Evolutionary conservation across 164 flowering plant species (phyloP).

Genomic region (Stephania cephalantha): DNA sequence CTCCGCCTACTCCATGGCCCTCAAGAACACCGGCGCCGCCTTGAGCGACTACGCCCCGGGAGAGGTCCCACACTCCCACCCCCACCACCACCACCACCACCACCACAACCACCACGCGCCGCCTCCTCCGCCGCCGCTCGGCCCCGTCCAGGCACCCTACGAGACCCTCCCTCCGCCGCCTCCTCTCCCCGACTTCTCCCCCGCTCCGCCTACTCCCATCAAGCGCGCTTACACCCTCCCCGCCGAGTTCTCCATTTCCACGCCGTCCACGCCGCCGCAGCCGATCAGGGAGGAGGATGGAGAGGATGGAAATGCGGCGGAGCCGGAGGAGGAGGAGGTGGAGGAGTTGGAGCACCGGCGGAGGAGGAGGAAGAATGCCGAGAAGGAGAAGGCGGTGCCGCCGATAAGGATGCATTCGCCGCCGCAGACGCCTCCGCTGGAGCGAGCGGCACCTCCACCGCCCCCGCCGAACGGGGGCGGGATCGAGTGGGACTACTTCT

Average conservation of each 20-base stretch:
- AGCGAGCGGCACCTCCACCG: slow-evolving; percentile 27
- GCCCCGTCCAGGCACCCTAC: slow-evolving; percentile 11
- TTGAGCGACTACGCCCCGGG: slow-evolving; percentile 72
- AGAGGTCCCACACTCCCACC: slow-evolving; percentile 33
- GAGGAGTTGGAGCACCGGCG: too few species aligned
- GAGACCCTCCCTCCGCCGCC: slow-evolving; percentile 49
- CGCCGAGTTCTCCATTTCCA: slow-evolving; percentile 34
- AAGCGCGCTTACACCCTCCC: slow-evolving; percentile 66
- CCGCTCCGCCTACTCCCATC: slow-evolving; percentile 24
- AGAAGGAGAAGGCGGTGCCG: slow-evolving; percentile 13
- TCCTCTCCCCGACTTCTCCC: slow-evolving; percentile 48
- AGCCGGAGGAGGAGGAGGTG: too few species aligned
- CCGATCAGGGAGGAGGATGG: slow-evolving; percentile 33
- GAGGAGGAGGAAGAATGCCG: slow-evolving; percentile 1
- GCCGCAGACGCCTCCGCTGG: neutral
- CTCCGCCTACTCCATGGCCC: slow-evolving; percentile 52
- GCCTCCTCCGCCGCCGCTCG: slow-evolving; percentile 17
- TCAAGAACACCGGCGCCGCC: slow-evolving; percentile 84
- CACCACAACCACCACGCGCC: slow-evolving; percentile 20
- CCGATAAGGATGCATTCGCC: slow-evolving; percentile 20
- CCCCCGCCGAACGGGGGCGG: slow-evolving; percentile 28
- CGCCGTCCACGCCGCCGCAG: slow-evolving; percentile 8
- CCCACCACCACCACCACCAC: slow-evolving; percentile 9
- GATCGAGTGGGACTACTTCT: slow-evolving; percentile 64
- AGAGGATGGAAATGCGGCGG: neutral